These are phyloP conservation scores for Claviceps africana DNA, from an alignment of 2,329 filamentous ascomycete genomes.

Conservation along the genomic window DNA sequence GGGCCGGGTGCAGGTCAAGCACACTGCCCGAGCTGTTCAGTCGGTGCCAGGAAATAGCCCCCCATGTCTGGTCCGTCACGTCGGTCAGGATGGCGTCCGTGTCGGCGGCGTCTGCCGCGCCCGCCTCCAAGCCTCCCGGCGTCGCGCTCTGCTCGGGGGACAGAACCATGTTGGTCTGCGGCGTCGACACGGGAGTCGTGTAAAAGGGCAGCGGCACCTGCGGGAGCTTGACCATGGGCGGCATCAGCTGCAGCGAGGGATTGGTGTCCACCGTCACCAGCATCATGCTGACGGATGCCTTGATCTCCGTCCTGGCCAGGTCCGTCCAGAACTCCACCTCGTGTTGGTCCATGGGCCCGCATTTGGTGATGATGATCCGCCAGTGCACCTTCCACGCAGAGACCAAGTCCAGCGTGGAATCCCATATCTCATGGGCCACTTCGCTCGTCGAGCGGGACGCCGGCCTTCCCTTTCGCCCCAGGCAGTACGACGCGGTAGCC, in stretches of 20 bases:
- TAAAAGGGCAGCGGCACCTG: slow-evolving; percentile 32
- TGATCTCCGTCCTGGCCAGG: slow-evolving; percentile 37
- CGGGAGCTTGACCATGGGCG: slow-evolving; percentile 37
- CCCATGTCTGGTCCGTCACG: slow-evolving; percentile 62
- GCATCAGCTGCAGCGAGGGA: slow-evolving; percentile 49
- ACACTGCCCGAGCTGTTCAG: slow-evolving; percentile 45
- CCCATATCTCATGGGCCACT: slow-evolving; percentile 64
- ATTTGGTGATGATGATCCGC: slow-evolving; percentile 63
- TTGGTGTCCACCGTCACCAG: slow-evolving; percentile 52
- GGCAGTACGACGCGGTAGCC: slow-evolving; percentile 58
- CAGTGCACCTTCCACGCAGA: slow-evolving; percentile 57
- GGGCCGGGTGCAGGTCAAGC: slow-evolving; percentile 40
- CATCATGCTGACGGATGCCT: slow-evolving; percentile 38
- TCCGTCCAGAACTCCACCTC: slow-evolving; percentile 49
- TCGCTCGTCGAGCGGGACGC: slow-evolving; percentile 42
- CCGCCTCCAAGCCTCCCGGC: slow-evolving; percentile 28
- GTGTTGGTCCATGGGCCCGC: slow-evolving; percentile 50
- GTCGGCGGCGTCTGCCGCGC: slow-evolving; percentile 25
- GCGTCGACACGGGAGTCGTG: slow-evolving; percentile 55
- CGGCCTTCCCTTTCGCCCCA: slow-evolving; percentile 43
- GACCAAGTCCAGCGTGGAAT: slow-evolving; percentile 60
- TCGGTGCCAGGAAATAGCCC: slow-evolving; percentile 53
- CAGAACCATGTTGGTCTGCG: slow-evolving; percentile 41
- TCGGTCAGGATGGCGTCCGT: slow-evolving; percentile 57
- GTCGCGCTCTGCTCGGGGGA: slow-evolving; percentile 46